Evolutionary conservation across 2,329 filamentous ascomycete species (phyloP), one percentile per base, ranked within the genome.

Genomic region (Hypoxylon sp.): DNA sequence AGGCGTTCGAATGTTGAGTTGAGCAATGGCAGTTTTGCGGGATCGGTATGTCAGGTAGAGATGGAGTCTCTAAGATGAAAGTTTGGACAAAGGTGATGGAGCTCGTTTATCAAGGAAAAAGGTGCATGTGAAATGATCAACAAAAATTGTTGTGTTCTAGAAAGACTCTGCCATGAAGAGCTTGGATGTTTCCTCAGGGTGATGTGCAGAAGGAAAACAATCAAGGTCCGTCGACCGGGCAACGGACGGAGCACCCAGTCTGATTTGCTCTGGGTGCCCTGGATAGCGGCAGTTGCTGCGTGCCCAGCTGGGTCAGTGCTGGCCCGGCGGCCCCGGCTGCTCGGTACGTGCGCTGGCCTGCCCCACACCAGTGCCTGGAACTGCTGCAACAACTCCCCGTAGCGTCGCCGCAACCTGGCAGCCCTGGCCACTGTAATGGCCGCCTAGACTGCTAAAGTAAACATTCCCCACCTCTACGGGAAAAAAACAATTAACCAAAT

Each of bases 151-250:
- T 50, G 48, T 37, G 24, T 15, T 40, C 24, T 42, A 48, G 10
- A 11, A 35, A 35, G 31, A 35, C 31, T 35, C n/a, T n/a, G 31
- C 31, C 31, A 15, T 35, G n/a, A 21, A 13, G 23, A 48, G 38
- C n/a, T n/a, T n/a, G 24, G 4, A 27, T 53, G 33, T 55, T 20
- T 3, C 10, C 15, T 17, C 9, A 17, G 29, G 7, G 13, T 33
- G 15, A 7, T 17, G 17, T 15, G n/a, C n/a, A 11, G 41, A 35
- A 60, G 50, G 55, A 50, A 54, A 60, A 62, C 49, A 60, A 17
- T 45, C 8, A 20, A 47, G 15, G n/a, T 18, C 41, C n/a, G 59
- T 64, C 53, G 56, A 54, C 62, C 42, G 7, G 43, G 70, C 66
- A 70, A 73, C 70, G 26, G 48, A 17, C 38, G 24, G 17, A 33